Percentiles rank a stretch among this genome's conserved stretches.
These are phyloP conservation scores for Letharia lupina DNA, from an alignment of 495 filamentous ascomycete species.

Conservation along the genomic window DNA sequence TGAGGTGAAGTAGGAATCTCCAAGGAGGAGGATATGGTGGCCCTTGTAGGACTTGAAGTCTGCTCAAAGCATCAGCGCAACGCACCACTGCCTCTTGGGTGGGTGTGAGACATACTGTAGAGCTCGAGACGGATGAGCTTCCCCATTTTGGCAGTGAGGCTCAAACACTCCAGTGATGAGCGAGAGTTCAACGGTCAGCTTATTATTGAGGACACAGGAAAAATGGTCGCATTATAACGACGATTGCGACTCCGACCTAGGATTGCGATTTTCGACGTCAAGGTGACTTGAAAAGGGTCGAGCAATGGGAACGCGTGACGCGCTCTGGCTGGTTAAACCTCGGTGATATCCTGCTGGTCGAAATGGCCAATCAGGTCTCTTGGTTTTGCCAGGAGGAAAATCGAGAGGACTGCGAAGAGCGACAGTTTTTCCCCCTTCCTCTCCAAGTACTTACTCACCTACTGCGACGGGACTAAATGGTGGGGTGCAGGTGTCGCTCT, in stretches of 20 bases:
- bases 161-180: neutral
- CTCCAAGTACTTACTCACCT: neutral
- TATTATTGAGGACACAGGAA: neutral
- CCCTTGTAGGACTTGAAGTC: constrained; percentile 99
- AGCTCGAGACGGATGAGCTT: constrained; percentile 93
- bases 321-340: neutral
- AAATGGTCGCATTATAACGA: neutral
- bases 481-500: constrained; percentile 4
- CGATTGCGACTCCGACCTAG: neutral
- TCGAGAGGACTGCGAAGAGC: neutral
- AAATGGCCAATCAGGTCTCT: neutral
- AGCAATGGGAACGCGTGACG: neutral
- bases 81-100: neutral
- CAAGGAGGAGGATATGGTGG: constrained; percentile 88
- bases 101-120: constrained; percentile 56
- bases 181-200: neutral
- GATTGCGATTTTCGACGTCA: neutral
- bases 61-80: constrained; percentile 36
- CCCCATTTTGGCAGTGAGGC: constrained; percentile 46
- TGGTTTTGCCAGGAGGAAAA: neutral
- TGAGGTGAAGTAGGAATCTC: constrained; percentile 97
- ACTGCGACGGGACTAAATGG: constrained; percentile 6
- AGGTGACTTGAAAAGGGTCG: no score
- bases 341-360: neutral
- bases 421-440: neutral